Percentiles rank a stretch among this genome's conserved stretches.
Evolutionary conservation across 106 monocot species (phyloP).

Genomic region (Acorus calamus): DNA sequence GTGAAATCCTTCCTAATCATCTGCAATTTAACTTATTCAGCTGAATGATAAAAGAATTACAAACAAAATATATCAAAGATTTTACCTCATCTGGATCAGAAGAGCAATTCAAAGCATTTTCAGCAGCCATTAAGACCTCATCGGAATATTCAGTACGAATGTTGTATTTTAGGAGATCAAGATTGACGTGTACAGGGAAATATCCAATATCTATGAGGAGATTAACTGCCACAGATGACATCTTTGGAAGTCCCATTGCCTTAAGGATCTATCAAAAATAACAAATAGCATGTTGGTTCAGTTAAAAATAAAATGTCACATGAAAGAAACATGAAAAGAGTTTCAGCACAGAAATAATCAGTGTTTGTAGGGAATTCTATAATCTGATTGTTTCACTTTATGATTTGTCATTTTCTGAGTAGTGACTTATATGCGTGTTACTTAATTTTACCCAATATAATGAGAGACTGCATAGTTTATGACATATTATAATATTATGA

Average conservation of each 20-base stretch:
- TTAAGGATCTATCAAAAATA: conserved; percentile 60
- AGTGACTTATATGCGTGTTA: no score
- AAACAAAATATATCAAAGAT: neutral
- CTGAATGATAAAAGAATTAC: neutral
- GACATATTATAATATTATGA: no score
- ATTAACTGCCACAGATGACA: conserved; percentile 59
- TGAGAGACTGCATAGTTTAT: no score
- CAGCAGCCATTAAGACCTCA: conserved; percentile 57
- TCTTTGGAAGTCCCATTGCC: conserved; percentile 64
- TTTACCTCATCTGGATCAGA: conserved; percentile 75
- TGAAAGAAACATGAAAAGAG: neutral
- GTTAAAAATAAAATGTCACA: neutral
- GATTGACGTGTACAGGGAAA: conserved; percentile 93
- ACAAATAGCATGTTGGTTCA: neutral
- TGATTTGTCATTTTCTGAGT: no score
- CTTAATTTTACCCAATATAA: no score
- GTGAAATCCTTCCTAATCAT: conserved; percentile 72
- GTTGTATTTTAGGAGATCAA: conserved; percentile 75
- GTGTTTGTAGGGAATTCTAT: no score
- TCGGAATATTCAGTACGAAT: conserved; percentile 49
- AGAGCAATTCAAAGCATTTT: conserved; percentile 36
- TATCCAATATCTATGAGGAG: conserved; percentile 90
- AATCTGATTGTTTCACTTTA: no score
- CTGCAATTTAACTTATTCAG: conserved; percentile 24
- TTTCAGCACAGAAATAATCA: neutral